Base-by-base conservation (phyloP, 495 filamentous ascomycete genomes). In the Penicillium goetzii region DNA sequence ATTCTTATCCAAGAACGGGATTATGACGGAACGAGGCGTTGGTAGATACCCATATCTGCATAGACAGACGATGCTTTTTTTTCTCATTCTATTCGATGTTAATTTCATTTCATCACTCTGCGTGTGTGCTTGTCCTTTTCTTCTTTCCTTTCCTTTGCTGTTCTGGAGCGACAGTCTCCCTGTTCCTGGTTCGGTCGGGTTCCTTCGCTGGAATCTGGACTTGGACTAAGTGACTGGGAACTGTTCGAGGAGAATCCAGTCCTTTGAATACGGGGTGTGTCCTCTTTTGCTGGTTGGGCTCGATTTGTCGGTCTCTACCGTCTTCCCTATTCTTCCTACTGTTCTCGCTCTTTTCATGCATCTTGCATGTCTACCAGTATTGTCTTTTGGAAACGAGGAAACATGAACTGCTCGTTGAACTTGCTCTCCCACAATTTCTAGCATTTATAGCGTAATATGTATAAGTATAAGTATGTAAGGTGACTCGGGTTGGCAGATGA, bases 21-120 rank as follows among this genome's bases (percentile, higher is more conserved):
- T 78, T 68, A 79, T 75, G 77, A 79, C 64, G 76, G 76, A 78
- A 79, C 75, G 77, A 75, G 77, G 79, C 77, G 77, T 81, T 80
- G 76, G 72, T 78, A 81, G 78, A 82, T 82, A 82, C 79, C 79
- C 79, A 74, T 74, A 73, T 72, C 71, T 73, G 70, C 74, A 76
- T 76, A 74, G 72, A 67, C 68, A 72, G 71, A 69, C 64, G 66
- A 77, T 72, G 59, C 68, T 73, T 65, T 72, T n/a, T 66, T 59
- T 67, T 74, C 55, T 72, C 64, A 66, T 74, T 59, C 61, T 26
- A 40, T 66, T 34, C 17, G 17, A 55, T 55, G 1, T 55, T 55
- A 23, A 23, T 23, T 28, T 30, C 26, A 30, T 33, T 68, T 59
- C 58, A 73, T 73, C 68, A 69, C 69, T 17, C 69, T 63, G 63